Evolutionary conservation across 176 grass and related monocot genomes (phyloP).

Genomic region (Eleusine indica): DNA sequence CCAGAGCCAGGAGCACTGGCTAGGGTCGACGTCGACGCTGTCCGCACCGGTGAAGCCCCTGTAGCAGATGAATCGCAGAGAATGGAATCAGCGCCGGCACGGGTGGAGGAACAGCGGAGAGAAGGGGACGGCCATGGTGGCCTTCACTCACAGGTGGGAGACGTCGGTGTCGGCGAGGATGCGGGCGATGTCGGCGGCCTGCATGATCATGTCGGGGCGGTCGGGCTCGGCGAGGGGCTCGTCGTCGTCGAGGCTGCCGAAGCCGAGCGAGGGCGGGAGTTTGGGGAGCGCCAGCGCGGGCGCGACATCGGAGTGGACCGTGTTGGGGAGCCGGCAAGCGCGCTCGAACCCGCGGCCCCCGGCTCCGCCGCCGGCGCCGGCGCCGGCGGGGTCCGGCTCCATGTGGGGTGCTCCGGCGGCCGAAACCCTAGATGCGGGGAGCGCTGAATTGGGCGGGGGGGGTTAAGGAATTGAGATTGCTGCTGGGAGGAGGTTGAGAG

Average conservation of each 20-base stretch:
- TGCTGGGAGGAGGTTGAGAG: not conserved
- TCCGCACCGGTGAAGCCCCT: conserved; percentile 74
- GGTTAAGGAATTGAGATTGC: not conserved
- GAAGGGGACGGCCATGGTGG: not conserved
- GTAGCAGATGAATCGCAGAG: not conserved
- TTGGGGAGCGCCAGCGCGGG: conserved; percentile 68
- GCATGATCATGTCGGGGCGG: conserved; percentile 81
- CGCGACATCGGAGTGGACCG: conserved; percentile 78
- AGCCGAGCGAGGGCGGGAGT: conserved; percentile 71
- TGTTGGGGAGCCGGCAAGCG: conserved; percentile 87
- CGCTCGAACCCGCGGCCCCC: conserved; percentile 64
- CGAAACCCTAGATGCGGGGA: conserved; percentile 55
- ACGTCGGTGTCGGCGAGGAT: conserved; percentile 78
- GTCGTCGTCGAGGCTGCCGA: conserved; percentile 48
- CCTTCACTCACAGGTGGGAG: conserved; percentile 57
- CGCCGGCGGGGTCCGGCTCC: conserved; percentile 33
- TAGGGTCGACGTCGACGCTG: conserved; percentile 48
- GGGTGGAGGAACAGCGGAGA: not conserved
- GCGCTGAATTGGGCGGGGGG: not conserved
- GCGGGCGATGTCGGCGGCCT: conserved; percentile 76
- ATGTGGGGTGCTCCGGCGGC: conserved; percentile 9
- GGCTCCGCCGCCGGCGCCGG: not conserved
- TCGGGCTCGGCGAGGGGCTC: conserved; percentile 49
- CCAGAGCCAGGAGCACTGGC: conserved; percentile 76
- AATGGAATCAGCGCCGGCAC: not conserved